Evolutionary conservation across 2,329 filamentous ascomycete genomes (phyloP), one percentile per base, ranked within the genome.

Genomic region (Colletotrichum graminicola): DNA sequence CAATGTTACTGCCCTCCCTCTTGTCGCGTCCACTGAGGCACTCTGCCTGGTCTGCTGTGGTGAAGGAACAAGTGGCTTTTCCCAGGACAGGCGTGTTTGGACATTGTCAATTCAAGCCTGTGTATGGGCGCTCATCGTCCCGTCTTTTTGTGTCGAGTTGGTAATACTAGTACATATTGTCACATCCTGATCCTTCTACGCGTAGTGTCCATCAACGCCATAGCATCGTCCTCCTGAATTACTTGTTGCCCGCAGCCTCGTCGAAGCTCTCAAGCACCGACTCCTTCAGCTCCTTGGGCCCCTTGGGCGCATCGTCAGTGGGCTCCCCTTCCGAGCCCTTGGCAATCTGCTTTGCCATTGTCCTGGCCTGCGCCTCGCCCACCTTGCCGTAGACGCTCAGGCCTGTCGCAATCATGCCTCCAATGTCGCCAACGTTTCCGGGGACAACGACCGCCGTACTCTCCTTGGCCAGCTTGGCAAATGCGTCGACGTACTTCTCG

Each of bases 401-500:
- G 2, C 95, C 96, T 23, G 94, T 97, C 49, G 96, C 95, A 80
- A 99, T 98, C 95, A 99, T 97, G 76, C 94, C 91, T 66, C 94
- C 92, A 76, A 99, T 95, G 79, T 99, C 96, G 72, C 96, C 96
- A 47, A 99, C 94, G 78, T 99, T 98, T 14, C 96, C 96, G 0
- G 96, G 96, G 18, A 99, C 95, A 26, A 99, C 94, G 36, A 99
- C 92, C 5, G 94, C 93, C 4, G 96, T 99, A 76, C 96, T 94
- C 85, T 99, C 95, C 84, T 95, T 96, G 62, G 96, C 96, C 76
- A 99, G 86, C 79, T 95, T 94, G 75, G 89, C 92, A 78, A 98
- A 99, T 5, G 96, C 96, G 56, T 97, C 95, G 63, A 99, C 96
- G 77, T 99, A 99, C 83, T 98, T 97, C 88, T 99, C 96, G 0